A percentile compares a stretch with the other conserved stretches of the same genome.
Conservation (phyloP, 2,329 filamentous ascomycete species). For the Raffaelea deltoideospora region DNA sequence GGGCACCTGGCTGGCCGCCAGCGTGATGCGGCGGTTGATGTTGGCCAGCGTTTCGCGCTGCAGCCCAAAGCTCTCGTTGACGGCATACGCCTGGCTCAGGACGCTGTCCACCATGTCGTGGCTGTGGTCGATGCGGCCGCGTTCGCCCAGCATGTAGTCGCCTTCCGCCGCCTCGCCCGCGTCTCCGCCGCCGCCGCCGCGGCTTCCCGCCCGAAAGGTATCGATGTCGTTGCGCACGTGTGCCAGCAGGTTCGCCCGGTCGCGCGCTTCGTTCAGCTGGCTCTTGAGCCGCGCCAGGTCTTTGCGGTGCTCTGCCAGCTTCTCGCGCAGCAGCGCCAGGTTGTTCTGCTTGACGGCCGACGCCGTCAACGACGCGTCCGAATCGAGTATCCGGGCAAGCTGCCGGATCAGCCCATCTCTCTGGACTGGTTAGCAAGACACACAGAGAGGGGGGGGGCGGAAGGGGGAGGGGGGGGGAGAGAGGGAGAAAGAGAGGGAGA, state of each 20-base stretch:
- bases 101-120: conserved; percentile 83
- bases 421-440: too few species aligned
- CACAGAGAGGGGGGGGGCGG: too few species aligned
- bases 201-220: conserved; percentile 71
- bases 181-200: conserved; percentile 49
- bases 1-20: conserved; percentile 79
- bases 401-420: conserved; percentile 70
- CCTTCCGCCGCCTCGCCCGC: conserved; percentile 66
- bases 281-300: conserved; percentile 65
- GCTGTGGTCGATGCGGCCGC: conserved; percentile 71
- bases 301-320: conserved; percentile 71
- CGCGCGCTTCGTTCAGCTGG: conserved; percentile 61
- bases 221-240: conserved; percentile 88
- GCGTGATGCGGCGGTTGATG: conserved; percentile 81
- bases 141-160: conserved; percentile 94
- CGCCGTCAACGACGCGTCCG: conserved; percentile 70
- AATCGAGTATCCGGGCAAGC: conserved; percentile 80
- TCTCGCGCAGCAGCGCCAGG: conserved; percentile 76
- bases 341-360: conserved; percentile 97
- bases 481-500: too few species aligned
- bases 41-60: conserved; percentile 79
- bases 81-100: conserved; percentile 87
- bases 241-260: conserved; percentile 77
- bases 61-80: conserved; percentile 77
- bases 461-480: too few species aligned